A percentile compares a stretch with the other conserved stretches of the same genome.
These are phyloP conservation scores for Scheffersomyces titani DNA, from an alignment of 1,139 yeast species.

Conservation along the genomic window DNA sequence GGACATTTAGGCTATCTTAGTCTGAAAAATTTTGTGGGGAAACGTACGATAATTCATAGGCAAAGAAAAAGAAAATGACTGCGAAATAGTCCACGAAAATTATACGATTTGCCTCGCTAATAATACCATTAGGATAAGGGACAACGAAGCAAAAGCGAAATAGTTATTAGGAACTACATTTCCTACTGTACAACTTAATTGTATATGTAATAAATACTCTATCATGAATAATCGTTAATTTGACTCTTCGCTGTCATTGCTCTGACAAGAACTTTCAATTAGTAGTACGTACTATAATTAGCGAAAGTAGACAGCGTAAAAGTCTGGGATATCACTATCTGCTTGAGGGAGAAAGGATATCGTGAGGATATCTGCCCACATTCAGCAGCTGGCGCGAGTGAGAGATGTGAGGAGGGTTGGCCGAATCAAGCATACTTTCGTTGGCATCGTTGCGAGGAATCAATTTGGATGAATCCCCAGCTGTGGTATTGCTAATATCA, in stretches of 20 bases:
- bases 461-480: conserved; percentile 6
- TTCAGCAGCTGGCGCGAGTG: conserved; percentile 16
- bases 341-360: conserved; percentile 15
- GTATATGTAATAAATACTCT: not conserved
- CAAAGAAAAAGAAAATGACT: not conserved
- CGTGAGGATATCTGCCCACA: conserved; percentile 20
- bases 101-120: not conserved
- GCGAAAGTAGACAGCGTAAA: not conserved
- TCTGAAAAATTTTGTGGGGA: not conserved
- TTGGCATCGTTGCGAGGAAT: conserved; percentile 7
- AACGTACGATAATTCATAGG: not conserved
- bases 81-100: not conserved
- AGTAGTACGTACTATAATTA: not conserved
- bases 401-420: conserved; percentile 8
- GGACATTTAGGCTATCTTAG: not conserved
- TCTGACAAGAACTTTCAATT: not conserved
- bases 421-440: conserved; percentile 8
- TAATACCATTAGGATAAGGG: not conserved
- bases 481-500: conserved; percentile 7
- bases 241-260: not conserved
- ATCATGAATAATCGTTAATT: not conserved
- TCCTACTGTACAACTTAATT: not conserved
- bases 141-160: no score
- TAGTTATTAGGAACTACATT: not conserved
- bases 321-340: not conserved